Conservation (phyloP, 345 rosid species). For the Ceriops zippeliana region DNA sequence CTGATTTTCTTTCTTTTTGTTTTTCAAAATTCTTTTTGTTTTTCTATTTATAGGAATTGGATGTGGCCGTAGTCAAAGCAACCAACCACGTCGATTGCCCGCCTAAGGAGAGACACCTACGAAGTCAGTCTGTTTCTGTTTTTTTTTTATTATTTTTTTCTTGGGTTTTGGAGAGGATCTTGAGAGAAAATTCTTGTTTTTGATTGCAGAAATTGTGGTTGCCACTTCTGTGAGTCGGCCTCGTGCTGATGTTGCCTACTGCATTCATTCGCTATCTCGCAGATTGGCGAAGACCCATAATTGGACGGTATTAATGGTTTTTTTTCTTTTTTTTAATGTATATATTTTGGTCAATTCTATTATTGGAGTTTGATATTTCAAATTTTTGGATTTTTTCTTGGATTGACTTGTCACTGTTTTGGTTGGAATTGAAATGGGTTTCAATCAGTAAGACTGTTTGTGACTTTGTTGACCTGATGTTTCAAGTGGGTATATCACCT, state of each 20-base stretch:
- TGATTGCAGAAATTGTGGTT: constrained; percentile 54
- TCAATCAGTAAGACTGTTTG: background rate
- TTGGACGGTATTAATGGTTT: constrained; percentile 62
- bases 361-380: background rate
- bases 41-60: constrained; percentile 68
- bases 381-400: background rate
- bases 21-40: background rate
- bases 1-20: background rate
- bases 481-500: background rate
- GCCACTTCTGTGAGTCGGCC: constrained; percentile 75
- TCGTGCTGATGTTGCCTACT: constrained; percentile 89
- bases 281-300: constrained; percentile 79
- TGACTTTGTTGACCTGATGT: background rate
- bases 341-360: background rate
- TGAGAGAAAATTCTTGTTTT: background rate
- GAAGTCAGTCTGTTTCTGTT: constrained; percentile 49
- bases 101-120: constrained; percentile 89
- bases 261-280: constrained; percentile 78
- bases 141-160: background rate
- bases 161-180: background rate
- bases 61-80: constrained; percentile 94
- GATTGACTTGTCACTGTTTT: background rate
- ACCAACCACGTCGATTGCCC: constrained; percentile 97
- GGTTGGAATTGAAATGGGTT: background rate
- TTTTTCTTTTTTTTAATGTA: background rate